Base-by-base conservation (phyloP, 345 rosid genomes). In the Euphorbia lathyris region DNA sequence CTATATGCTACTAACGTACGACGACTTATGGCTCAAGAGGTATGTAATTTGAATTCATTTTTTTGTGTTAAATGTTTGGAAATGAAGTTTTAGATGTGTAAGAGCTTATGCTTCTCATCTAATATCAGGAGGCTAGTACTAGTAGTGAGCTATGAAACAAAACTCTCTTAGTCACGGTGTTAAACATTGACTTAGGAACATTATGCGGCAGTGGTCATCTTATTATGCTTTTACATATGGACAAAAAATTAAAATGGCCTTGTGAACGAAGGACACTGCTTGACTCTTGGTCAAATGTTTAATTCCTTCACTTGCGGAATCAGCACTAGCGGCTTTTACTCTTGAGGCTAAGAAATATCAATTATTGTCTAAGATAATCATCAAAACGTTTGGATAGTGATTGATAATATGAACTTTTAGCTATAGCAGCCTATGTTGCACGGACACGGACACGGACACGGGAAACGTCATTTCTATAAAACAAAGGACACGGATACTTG, bases 11-110 rank as follows among this genome's bases (percentile, higher is more conserved):
- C 79, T 77, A 92, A 95, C 68, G 86, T 95, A 71, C 84, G 98
- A 63, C 85, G 75, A 78, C 63, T 92, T 83, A 92, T 95, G 98
- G 99, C 96, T 58, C 74, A 66, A 2, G 94, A 95, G 97, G 99
- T 92, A 85, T 58, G 71, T 59, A 30, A 47, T 60, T 76, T 63
- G 9, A 51, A 52, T 38, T 42, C 56, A 58, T 13, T 60, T 13
- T 48, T 34, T 47, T 27, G 9, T 60, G 5, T 57, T 47, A 52
- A 38, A 66, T 55, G 9, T 47, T 72, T 13, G n/a, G 30, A 32
- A 9, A 8, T 30, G 40, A 58, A n/a, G 16, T 58, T 43, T 20
- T n/a, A n/a, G 45, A 22, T 20, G 14, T 27, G 25, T 67, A 23
- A 56, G 5, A 58, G 27, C 42, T 19, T n/a, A 13, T 50, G 43